Percentiles rank a stretch among this genome's conserved stretches.
Evolutionary conservation across 2,329 filamentous ascomycete species (phyloP).

Genomic region (Trichocomaceae sp.): DNA sequence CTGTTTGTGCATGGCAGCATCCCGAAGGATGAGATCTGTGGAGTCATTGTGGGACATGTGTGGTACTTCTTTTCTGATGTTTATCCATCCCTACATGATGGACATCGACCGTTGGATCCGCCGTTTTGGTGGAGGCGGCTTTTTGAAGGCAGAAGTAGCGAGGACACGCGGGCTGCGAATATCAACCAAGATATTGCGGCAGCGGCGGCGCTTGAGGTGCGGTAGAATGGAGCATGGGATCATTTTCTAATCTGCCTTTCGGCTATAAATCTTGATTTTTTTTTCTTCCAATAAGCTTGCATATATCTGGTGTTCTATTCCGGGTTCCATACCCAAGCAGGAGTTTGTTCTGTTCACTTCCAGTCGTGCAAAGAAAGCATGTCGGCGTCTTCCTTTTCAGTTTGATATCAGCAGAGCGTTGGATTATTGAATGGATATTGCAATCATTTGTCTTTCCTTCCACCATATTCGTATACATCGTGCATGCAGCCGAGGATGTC

Average conservation of each 20-base stretch:
- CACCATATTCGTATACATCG: no score
- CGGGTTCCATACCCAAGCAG: conserved; percentile 5
- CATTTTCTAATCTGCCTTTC: not conserved
- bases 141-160: conserved; percentile 55
- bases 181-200: conserved; percentile 26
- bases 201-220: conserved; percentile 29
- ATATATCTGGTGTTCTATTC: conserved; percentile 5
- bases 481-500: no score
- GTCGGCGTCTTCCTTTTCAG: not conserved
- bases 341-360: not conserved
- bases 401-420: not conserved
- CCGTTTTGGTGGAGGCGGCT: conserved; percentile 83
- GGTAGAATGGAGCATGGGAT: conserved; percentile 17
- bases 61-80: conserved; percentile 99
- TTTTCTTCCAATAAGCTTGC: not conserved
- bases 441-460: not conserved
- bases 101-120: conserved; percentile 78
- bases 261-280: not conserved
- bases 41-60: conserved; percentile 87
- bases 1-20: conserved; percentile 82
- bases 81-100: conserved; percentile 83
- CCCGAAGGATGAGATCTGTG: conserved; percentile 93
- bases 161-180: conserved; percentile 22
- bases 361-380: not conserved
- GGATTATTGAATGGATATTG: not conserved